Conservation (phyloP, 331 rosid species). For the Acacia pycnantha region DNA sequence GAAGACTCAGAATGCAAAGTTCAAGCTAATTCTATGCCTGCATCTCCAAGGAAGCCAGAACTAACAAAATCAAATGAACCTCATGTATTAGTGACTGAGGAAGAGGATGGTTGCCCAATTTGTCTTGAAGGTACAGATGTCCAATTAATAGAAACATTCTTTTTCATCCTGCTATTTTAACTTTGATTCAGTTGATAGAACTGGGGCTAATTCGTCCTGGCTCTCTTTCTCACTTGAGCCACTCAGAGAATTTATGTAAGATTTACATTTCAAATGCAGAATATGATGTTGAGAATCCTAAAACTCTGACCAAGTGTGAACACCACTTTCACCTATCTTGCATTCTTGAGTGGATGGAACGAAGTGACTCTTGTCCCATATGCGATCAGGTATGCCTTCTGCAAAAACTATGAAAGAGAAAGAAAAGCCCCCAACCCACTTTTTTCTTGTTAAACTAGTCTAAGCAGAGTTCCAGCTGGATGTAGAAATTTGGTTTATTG, state of each 20-base stretch:
- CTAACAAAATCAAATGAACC: slow-evolving; percentile 39
- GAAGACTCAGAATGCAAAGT: slow-evolving; percentile 61
- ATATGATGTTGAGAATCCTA: slow-evolving; percentile 72
- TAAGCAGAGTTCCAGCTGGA: slow-evolving; percentile 5
- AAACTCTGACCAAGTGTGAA: slow-evolving; percentile 56
- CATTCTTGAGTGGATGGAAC: slow-evolving; percentile 95
- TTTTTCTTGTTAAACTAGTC: background rate
- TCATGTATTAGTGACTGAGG: slow-evolving; percentile 42
- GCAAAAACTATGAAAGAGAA: background rate
- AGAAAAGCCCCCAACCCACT: background rate
- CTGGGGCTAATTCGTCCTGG: background rate
- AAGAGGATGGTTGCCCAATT: slow-evolving; percentile 83
- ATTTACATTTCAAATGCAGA: slow-evolving; percentile 45
- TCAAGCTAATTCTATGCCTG: slow-evolving; percentile 41
- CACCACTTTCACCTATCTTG: slow-evolving; percentile 86
- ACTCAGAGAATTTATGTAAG: slow-evolving; percentile 17
- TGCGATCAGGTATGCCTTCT: slow-evolving; percentile 59
- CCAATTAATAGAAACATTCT: background rate
- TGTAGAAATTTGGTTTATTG: background rate
- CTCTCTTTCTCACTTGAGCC: background rate
- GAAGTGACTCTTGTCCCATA: slow-evolving; percentile 87
- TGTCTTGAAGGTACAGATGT: slow-evolving; percentile 75
- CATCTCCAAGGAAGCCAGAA: slow-evolving; percentile 50
- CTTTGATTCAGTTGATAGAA: slow-evolving; percentile 1
- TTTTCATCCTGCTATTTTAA: slow-evolving; percentile 18